Evolutionary conservation across 2,329 filamentous ascomycete species (phyloP), one percentile per base, ranked within the genome.

Genomic region (Cordyceps fumosorosea): DNA sequence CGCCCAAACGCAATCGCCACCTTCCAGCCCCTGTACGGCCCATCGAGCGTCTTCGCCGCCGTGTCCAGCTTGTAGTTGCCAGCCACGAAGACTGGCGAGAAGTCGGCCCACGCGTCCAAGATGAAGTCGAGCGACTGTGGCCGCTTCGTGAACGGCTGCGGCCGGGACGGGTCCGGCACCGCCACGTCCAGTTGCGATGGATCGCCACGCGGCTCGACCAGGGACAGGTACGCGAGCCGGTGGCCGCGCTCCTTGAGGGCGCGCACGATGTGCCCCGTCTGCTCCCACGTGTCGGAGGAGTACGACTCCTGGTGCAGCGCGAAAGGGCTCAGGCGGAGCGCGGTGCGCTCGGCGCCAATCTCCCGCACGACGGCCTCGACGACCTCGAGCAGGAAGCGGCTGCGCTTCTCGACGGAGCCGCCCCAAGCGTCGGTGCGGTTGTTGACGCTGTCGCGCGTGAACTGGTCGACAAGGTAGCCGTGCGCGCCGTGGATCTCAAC

Each of bases 391-490:
- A 81, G 71, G 54, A 85, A 74, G 1, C 82, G 75, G 14, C 78
- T 77, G 4, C 83, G 75, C 65, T 84, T 84, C 66, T 82, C 78
- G 32, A 84, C 75, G 26, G 73, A 77, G 0, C 83, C 82, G 8
- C 83, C 83, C 69, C 84, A 85, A 45, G 74, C 67, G 67, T 85
- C 83, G 0, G 78, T 82, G 26, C 83, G 74, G 51, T 75, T 72
- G 66, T 85, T 85, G 60, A 76, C 75, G 2, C 76, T 76, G 14
- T 78, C 75, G 22, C 78, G 81, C 0, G 83, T 77, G 72, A 89
- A 89, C 62, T 87, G 84, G 60, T 86, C 84, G n/a, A 85, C 73
- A 0, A 89, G 75, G 65, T 88, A 89, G 0, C 85, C 83, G 65
- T 86, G 84, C 3, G 82, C 82, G 3, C 72, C 79, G 20, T 81